phyloP scores from a whole-genome alignment of 306 rosid species.

The Prunus armeniaca region DNA sequence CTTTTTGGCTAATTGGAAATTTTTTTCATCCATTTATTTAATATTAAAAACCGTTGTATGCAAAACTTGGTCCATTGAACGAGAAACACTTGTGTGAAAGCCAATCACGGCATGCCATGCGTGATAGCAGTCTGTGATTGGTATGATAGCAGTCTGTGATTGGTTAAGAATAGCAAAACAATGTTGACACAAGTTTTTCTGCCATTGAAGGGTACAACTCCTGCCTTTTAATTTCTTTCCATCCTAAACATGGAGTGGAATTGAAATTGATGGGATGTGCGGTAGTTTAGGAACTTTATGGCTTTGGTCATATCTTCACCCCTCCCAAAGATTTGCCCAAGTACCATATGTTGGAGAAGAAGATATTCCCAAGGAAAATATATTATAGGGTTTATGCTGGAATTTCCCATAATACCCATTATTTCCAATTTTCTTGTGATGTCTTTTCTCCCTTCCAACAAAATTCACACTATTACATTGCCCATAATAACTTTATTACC shows the following conservation, averaged over 20 bases:
- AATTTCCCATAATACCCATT: neutral
- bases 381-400: neutral
- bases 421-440: neutral
- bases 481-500: neutral
- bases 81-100: too few species aligned
- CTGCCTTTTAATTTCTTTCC: neutral
- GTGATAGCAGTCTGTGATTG: too few species aligned
- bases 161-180: too few species aligned
- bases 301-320: constrained; percentile 12
- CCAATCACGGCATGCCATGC: too few species aligned
- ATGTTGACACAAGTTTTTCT: neutral
- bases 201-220: neutral
- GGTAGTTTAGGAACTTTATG: constrained; percentile 5
- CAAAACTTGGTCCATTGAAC: neutral
- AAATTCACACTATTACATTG: neutral
- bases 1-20: neutral
- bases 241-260: neutral
- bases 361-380: constrained; percentile 3
- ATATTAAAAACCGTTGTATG: neutral
- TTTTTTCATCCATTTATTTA: neutral
- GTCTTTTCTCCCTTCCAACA: neutral
- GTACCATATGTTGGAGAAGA: constrained; percentile 6
- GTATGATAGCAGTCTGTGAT: too few species aligned
- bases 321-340: neutral
- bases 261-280: constrained; percentile 13